A percentile compares a stretch with the other conserved stretches of the same genome.
Conservation (phyloP, 768 basidiomycete species). For the Boletus tomentosulus region DNA sequence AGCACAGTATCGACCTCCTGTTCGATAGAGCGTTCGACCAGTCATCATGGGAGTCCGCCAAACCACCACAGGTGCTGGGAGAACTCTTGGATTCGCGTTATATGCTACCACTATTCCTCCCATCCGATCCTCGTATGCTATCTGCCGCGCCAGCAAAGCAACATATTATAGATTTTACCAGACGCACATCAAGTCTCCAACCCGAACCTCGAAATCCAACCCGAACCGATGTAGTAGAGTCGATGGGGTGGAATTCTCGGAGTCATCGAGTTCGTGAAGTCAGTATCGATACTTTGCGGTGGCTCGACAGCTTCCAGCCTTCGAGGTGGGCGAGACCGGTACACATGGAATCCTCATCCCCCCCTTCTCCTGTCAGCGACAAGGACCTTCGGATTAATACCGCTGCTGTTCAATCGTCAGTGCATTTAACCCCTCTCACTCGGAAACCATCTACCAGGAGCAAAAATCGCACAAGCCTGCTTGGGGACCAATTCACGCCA, state of each 20-base stretch:
- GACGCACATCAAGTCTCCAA: conserved; percentile 15
- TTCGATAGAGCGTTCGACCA: conserved; percentile 68
- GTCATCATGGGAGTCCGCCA: conserved; percentile 72
- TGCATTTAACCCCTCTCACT: conserved; percentile 53
- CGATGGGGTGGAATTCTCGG: conserved; percentile 56
- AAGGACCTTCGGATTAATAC: conserved; percentile 35
- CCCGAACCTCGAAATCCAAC: conserved; percentile 37
- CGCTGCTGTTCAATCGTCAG: conserved; percentile 27
- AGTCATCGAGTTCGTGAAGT: conserved; percentile 60
- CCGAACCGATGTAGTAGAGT: conserved; percentile 36
- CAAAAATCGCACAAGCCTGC: conserved; percentile 50
- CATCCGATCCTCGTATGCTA: conserved; percentile 73
- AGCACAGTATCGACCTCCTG: conserved; percentile 69
- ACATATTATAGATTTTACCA: conserved; percentile 16
- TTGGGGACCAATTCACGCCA: conserved; percentile 25
- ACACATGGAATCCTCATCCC: conserved; percentile 29
- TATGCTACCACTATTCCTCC: conserved; percentile 87
- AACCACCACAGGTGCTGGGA: conserved; percentile 77
- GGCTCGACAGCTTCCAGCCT: conserved; percentile 63
- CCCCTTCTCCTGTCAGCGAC: conserved; percentile 32
- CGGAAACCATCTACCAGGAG: conserved; percentile 58
- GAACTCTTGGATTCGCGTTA: conserved; percentile 89
- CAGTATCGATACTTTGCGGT: conserved; percentile 55
- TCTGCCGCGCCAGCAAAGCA: conserved; percentile 59
- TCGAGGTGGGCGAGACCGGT: conserved; percentile 50